These are phyloP conservation scores for Chaetomium globosum DNA, from an alignment of 2,329 filamentous ascomycete species.

Conservation along the genomic window DNA sequence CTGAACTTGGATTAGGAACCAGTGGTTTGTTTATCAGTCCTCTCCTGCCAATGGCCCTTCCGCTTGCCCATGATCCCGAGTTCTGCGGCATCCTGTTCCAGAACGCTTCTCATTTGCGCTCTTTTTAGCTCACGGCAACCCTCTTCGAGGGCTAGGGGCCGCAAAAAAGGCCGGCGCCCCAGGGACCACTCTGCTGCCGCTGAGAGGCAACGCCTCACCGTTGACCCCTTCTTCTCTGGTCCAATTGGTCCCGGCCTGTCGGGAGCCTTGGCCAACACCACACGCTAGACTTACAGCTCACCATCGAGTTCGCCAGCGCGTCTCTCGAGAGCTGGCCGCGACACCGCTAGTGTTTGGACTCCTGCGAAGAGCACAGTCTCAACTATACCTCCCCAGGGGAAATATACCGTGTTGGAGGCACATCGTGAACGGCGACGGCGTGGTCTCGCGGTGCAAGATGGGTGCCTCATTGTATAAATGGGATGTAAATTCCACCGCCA, in stretches of 20 bases:
- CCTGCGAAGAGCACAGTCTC: neutral
- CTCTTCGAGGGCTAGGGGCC: neutral
- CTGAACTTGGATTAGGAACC: neutral
- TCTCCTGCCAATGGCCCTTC: neutral
- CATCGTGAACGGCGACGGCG: neutral
- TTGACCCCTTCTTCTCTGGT: neutral
- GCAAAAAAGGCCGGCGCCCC: slow-evolving; percentile 1
- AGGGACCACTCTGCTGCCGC: neutral
- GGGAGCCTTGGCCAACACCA: slow-evolving; percentile 12
- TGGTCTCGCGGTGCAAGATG: neutral
- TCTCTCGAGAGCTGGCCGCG: neutral
- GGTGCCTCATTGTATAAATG: neutral
- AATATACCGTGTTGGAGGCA: neutral
- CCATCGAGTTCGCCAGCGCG: neutral
- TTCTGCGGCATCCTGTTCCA: neutral
- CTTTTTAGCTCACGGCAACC: neutral
- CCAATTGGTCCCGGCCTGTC: slow-evolving; percentile 13
- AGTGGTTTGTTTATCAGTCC: neutral
- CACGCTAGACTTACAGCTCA: neutral
- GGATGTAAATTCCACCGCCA: neutral
- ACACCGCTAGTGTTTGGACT: neutral
- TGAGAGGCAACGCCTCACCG: neutral
- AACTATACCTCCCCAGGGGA: no score
- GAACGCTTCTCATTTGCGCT: neutral
- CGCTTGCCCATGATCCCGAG: neutral